These are phyloP conservation scores for Fusarium metavorans DNA, from an alignment of 2,329 filamentous ascomycete species.

Conservation along the genomic window DNA sequence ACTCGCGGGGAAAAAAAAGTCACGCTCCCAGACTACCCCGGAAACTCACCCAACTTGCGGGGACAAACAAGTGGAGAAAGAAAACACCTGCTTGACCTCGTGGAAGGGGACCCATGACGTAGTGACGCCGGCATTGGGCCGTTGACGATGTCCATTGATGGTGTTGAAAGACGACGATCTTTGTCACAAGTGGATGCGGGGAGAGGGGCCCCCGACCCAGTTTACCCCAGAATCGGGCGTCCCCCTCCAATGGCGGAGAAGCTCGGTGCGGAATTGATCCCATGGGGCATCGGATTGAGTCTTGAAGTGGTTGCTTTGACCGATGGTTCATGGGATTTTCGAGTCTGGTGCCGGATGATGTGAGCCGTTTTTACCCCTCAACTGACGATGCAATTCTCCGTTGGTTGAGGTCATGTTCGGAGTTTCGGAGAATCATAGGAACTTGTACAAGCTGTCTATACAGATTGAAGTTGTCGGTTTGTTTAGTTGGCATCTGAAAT, in stretches of 20 bases:
- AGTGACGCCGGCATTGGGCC: conserved; percentile 18
- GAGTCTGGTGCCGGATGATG: not conserved
- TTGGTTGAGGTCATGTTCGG: conserved; percentile 4
- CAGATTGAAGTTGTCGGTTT: not conserved
- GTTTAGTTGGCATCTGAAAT: not conserved
- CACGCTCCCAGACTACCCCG: conserved; percentile 8
- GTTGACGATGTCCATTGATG: conserved; percentile 10
- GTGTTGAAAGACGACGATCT: conserved; percentile 22
- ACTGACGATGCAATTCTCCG: not conserved
- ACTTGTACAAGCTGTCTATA: not conserved
- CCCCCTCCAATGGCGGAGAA: conserved; percentile 17
- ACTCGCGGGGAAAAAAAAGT: conserved; percentile 30
- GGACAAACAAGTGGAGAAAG: not conserved
- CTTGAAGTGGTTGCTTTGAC: not conserved
- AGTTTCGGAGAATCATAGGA: conserved; percentile 26
- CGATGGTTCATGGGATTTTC: not conserved
- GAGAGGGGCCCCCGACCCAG: not conserved
- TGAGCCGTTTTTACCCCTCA: conserved; percentile 11
- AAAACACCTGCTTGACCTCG: not conserved
- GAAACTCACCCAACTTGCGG: not conserved
- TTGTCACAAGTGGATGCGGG: conserved; percentile 11
- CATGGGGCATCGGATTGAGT: not conserved
- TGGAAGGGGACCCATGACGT: not conserved
- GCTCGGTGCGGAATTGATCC: not conserved
- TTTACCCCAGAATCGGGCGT: conserved; percentile 14